These are phyloP conservation scores for Myxozyma neglecta DNA, from an alignment of 805 yeast species.

Conservation along the genomic window DNA sequence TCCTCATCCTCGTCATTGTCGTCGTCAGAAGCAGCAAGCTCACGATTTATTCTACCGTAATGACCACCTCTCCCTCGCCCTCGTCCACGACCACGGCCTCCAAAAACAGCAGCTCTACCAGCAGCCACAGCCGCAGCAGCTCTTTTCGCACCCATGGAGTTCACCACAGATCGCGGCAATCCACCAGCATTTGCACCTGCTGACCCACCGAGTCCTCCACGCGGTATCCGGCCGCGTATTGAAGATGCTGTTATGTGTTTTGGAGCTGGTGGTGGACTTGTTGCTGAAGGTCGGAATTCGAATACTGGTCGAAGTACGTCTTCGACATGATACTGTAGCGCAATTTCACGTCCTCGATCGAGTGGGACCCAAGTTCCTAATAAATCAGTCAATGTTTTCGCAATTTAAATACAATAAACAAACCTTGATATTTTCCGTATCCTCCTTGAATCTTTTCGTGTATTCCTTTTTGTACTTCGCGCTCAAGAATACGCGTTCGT, in stretches of 20 bases:
- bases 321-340: slow-evolving; percentile 62
- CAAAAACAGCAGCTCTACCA: slow-evolving; percentile 10
- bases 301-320: slow-evolving; percentile 65
- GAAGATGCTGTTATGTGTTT: slow-evolving; percentile 43
- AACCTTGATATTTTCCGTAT: slow-evolving; percentile 91
- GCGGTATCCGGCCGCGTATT: slow-evolving; percentile 27
- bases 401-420: neutral
- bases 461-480: slow-evolving; percentile 84
- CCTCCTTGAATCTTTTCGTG: slow-evolving; percentile 98
- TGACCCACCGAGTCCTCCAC: neutral
- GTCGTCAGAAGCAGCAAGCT: slow-evolving; percentile 3
- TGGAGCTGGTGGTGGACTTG: slow-evolving; percentile 67
- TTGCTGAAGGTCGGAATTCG: slow-evolving; percentile 55
- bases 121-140: slow-evolving; percentile 17
- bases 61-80: slow-evolving; percentile 25
- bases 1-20: slow-evolving; percentile 22
- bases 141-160: slow-evolving; percentile 10
- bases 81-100: slow-evolving; percentile 24
- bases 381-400: neutral
- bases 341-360: slow-evolving; percentile 67
- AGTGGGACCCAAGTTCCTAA: slow-evolving; percentile 92
- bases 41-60: slow-evolving; percentile 2
- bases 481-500: slow-evolving; percentile 85
- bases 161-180: slow-evolving; percentile 12
- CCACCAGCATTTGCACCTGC: slow-evolving; percentile 4